Evolutionary conservation across 306 rosid species (phyloP).

Genomic region (Myrica gale): DNA sequence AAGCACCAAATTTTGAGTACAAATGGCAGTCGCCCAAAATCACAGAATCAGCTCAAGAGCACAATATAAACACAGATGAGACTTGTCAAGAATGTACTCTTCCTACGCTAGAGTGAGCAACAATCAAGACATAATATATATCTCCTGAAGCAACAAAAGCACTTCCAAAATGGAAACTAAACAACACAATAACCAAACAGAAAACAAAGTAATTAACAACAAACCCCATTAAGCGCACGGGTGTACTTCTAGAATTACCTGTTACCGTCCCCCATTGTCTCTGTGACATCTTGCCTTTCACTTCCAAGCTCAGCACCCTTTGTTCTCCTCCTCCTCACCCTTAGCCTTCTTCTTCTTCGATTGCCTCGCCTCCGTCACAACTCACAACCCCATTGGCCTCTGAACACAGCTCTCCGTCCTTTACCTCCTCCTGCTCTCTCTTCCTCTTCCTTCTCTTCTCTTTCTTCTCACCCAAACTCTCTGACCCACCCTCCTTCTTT

Average conservation of each 20-base stretch:
- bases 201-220: background rate
- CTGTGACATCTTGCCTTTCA: slow-evolving; percentile 30
- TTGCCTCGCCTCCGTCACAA: slow-evolving; percentile 24
- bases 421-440: slow-evolving; percentile 26
- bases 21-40: background rate
- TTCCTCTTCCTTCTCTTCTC: slow-evolving; percentile 39
- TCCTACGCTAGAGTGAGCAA: background rate
- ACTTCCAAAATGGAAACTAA: background rate
- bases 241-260: slow-evolving; percentile 42
- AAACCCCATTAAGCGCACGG: background rate
- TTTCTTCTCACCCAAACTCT: slow-evolving; percentile 31
- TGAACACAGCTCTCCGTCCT: slow-evolving; percentile 15
- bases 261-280: slow-evolving; percentile 27
- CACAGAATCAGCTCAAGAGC: background rate
- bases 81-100: background rate
- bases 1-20: slow-evolving; percentile 6
- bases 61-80: background rate
- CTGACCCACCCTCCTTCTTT: slow-evolving; percentile 29
- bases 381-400: slow-evolving; percentile 34
- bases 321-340: slow-evolving; percentile 27
- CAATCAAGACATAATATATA: background rate
- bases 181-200: slow-evolving; percentile 1
- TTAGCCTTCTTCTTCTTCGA: slow-evolving; percentile 35
- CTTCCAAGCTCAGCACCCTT: slow-evolving; percentile 31
- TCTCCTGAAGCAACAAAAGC: slow-evolving; percentile 9